A percentile compares a stretch with the other conserved stretches of the same genome.
phyloP scores from a whole-genome alignment of 1,284 basidiomycete genomes.

The Rhodotorula glutinis region DNA sequence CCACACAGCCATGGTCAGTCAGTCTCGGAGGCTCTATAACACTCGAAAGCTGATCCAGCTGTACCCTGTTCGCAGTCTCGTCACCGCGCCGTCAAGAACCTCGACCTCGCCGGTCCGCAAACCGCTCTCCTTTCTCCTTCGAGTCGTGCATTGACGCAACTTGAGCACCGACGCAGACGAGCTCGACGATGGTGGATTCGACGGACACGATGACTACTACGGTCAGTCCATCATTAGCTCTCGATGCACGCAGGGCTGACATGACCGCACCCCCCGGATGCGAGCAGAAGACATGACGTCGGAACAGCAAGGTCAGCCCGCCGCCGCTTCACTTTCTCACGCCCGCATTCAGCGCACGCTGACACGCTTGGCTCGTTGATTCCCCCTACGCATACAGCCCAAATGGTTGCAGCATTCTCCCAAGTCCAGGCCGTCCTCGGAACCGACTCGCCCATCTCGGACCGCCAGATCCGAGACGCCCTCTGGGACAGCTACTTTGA shows the following conservation, averaged over 20 bases:
- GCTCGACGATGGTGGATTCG: constrained; percentile 63
- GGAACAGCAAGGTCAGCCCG: constrained; percentile 52
- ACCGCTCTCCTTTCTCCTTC: background rate
- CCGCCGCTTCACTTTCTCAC: background rate
- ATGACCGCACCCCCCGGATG: too few species aligned
- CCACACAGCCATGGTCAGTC: constrained; percentile 3
- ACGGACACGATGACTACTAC: constrained; percentile 26
- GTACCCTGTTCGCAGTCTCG: constrained; percentile 30
- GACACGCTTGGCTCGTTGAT: too few species aligned
- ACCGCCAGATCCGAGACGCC: constrained; percentile 70
- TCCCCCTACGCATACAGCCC: constrained; percentile 58
- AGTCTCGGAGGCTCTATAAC: too few species aligned
- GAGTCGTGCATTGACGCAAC: too few species aligned
- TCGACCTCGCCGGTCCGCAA: constrained; percentile 73
- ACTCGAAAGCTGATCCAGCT: background rate
- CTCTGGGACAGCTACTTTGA: constrained; percentile 91
- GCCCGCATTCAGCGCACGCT: too few species aligned
- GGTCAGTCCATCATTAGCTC: constrained; percentile 13
- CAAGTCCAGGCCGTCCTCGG: constrained; percentile 67
- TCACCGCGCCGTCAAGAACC: constrained; percentile 83
- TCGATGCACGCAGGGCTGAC: too few species aligned
- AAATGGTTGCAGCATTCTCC: constrained; percentile 67
- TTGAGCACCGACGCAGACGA: too few species aligned
- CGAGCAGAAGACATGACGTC: constrained; percentile 55
- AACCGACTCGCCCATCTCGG: constrained; percentile 64